Evolutionary conservation across 345 rosid genomes (phyloP), one percentile per base, ranked within the genome.

Genomic region (Pugionium cornutum): DNA sequence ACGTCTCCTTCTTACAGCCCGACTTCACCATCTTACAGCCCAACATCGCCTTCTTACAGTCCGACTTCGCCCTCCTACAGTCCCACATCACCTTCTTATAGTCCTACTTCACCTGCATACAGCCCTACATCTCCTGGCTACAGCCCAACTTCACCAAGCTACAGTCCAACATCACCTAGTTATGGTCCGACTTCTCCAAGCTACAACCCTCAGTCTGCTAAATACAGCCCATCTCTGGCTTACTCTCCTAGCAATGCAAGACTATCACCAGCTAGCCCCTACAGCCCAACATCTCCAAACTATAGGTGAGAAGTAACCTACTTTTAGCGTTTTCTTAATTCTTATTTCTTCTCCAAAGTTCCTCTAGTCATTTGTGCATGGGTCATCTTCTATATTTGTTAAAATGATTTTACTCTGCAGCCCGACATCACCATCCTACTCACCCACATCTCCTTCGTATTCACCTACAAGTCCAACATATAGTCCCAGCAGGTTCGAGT

Each of bases 211-310:
- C 69, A 74, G 40, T 80, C 85, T 6, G 83, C 83, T 4, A 83
- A 91, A 72, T 92, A 84, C 74, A 89, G 86, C 48, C 99, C 97
- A 1, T 90, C 95, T 6, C 67, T 81, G 52, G 96, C 92, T 3
- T 90, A 89, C 79, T 94, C 96, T 27, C 99, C 96, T 5, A 92
- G 96, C 79, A 90, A 89, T 68, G 89, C 98, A 18, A 82, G 96
- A 64, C 66, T 92, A 68, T 83, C 97, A 27, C 94, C 97, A 28
- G 69, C 92, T 41, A 88, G 92, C 73, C 97, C 99, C 3, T 90
- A 94, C 78, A 90, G 97, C 74, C 96, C 97, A 39, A 88, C 97
- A 7, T 92, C 98, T 65, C 98, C 97, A 42, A 88, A 80, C 73
- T 92, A 89, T 69, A 92, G 96, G 97, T 86, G 68, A 46, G 54